Base-by-base conservation (phyloP, 208 protist species). In the Polymyxa betae region DNA sequence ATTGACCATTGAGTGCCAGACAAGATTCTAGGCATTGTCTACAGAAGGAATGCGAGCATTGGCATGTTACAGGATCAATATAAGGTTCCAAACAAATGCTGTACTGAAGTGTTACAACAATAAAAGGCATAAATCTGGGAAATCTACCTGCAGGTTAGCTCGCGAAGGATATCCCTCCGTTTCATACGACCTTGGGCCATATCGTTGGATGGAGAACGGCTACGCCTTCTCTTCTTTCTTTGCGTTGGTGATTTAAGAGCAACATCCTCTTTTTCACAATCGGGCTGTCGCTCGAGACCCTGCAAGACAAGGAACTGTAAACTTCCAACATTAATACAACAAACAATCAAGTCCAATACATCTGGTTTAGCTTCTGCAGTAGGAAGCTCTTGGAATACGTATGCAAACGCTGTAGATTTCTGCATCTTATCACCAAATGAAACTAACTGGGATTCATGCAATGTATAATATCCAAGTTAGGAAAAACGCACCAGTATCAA, bases 31-130 rank as follows among this genome's bases (percentile, higher is more conserved):
- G 5, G 40, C 72, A 82, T 82, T 5, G 35, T 20, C 40, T 5
- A 82, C 72, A 82, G 72, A 82, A 82, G 5, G 72, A 82, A 82
- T 82, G 72, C 10, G 72, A 5, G 72, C 72, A 82, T 43, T 82
- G 72, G 16, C 5, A 40, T 43, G 72, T 82, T 5, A 82, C 35
- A 35, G 72, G 72, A 43, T 82, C 72, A n/a, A 82, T 35, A 35
- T 40, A 82, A 43, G 72, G 72, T n/a, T 82, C 72, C 5, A 82
- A 35, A 43, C 72, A 82, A 82, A 82, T 35, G n/a, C 72, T 82
- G n/a, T 82, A 43, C 35, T n/a, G 40, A 82, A 43, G 5, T 38
- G 5, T 35, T 5, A 35, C 72, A 35, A 12, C 40, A 35, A 82
- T 5, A 82, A 82, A 43, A 82, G 5, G 5, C n/a, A 82, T n/a